These are phyloP conservation scores for Lindgomyces ingoldianus DNA, from an alignment of 495 filamentous ascomycete genomes.

Conservation along the genomic window DNA sequence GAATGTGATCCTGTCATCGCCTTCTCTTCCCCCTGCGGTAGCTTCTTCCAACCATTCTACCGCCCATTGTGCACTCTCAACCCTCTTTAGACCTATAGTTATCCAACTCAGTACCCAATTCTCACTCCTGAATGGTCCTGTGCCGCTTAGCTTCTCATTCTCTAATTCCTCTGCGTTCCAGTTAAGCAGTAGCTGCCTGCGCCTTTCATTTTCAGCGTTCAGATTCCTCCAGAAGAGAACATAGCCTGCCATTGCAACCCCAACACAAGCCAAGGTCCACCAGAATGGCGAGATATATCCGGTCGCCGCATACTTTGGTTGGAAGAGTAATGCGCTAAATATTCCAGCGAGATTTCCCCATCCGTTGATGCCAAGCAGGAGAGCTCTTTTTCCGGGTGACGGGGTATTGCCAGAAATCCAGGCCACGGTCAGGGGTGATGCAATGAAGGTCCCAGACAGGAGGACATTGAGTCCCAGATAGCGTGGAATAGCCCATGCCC, in stretches of 20 bases:
- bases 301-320: slow-evolving; percentile 45
- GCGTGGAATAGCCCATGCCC: slow-evolving; percentile 39
- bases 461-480: slow-evolving; percentile 58
- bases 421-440: slow-evolving; percentile 57
- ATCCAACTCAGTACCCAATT: not conserved
- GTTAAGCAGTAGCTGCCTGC: slow-evolving; percentile 26
- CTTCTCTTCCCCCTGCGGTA: slow-evolving; percentile 22
- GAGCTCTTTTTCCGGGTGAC: slow-evolving; percentile 55
- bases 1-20: slow-evolving; percentile 37
- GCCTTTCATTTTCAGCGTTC: slow-evolving; percentile 43
- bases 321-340: slow-evolving; percentile 52
- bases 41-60: slow-evolving; percentile 27
- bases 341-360: slow-evolving; percentile 62
- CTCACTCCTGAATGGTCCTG: slow-evolving; percentile 22
- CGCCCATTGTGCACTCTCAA: not conserved
- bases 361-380: slow-evolving; percentile 61
- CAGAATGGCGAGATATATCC: slow-evolving; percentile 48
- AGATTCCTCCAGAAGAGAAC: slow-evolving; percentile 40
- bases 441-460: slow-evolving; percentile 56
- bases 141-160: slow-evolving; percentile 19
- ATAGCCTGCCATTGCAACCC: slow-evolving; percentile 50
- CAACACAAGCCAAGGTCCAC: slow-evolving; percentile 50
- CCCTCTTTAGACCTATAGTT: not conserved
- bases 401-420: slow-evolving; percentile 60
- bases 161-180: slow-evolving; percentile 42